Evolutionary conservation across 2,329 filamentous ascomycete genomes (phyloP).

Genomic region (Colletotrichum orchidophilum): DNA sequence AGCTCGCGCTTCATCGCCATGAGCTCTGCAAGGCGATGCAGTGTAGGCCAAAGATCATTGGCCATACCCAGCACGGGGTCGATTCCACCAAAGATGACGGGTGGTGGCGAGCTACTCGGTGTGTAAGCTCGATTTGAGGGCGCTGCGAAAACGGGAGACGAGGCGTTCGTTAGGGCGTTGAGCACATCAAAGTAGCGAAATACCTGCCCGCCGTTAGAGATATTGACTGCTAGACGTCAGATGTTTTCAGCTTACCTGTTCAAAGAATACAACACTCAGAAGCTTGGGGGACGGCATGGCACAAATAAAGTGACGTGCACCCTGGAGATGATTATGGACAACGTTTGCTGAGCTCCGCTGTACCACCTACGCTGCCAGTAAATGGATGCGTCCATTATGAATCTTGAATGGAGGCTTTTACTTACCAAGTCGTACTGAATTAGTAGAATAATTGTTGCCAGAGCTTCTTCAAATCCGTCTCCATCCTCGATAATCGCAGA

Average conservation of each 20-base stretch:
- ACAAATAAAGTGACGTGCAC: conserved; percentile 25
- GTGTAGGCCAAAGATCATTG: conserved; percentile 29
- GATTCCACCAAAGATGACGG: not conserved
- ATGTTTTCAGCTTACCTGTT: conserved; percentile 5
- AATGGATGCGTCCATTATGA: not conserved
- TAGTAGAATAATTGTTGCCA: conserved; percentile 28
- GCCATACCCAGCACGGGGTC: conserved; percentile 25
- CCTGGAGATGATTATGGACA: conserved; percentile 21
- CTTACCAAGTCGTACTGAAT: conserved; percentile 33
- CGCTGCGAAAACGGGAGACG: conserved; percentile 17
- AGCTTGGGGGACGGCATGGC: conserved; percentile 9
- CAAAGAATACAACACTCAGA: conserved; percentile 26
- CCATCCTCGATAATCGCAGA: conserved; percentile 28
- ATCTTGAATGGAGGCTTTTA: not conserved
- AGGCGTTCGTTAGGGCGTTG: conserved; percentile 24
- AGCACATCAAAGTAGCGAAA: conserved; percentile 33
- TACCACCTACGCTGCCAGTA: conserved; percentile 10
- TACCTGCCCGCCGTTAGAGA: conserved; percentile 12
- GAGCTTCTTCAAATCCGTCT: conserved; percentile 24
- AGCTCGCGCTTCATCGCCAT: conserved; percentile 22
- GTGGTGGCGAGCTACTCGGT: conserved; percentile 3
- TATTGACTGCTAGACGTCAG: too few species aligned
- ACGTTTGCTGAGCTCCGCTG: conserved; percentile 21
- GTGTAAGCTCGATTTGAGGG: conserved; percentile 17
- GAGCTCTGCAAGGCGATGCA: conserved; percentile 27